A percentile compares a stretch with the other conserved stretches of the same genome.
These are phyloP conservation scores for Aspergillus ruber DNA, from an alignment of 2,329 filamentous ascomycete species.

Conservation along the genomic window DNA sequence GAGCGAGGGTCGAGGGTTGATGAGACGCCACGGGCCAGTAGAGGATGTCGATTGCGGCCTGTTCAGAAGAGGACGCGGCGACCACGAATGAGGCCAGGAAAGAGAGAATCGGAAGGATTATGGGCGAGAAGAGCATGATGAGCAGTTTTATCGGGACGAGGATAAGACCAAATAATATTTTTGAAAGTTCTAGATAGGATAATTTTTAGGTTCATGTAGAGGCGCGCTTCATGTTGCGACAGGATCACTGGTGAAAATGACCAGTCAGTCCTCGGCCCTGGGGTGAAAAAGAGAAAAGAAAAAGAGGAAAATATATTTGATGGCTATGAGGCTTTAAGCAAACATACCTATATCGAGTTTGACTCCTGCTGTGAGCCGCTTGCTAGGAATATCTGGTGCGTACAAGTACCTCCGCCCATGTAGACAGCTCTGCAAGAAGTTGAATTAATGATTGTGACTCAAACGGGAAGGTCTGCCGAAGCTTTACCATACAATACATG, in stretches of 20 bases:
- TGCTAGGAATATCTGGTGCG: too few species aligned
- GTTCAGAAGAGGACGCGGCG: conserved; percentile 11
- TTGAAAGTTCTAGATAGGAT: neutral
- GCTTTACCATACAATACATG: neutral
- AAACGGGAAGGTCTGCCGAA: neutral
- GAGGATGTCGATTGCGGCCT: conserved; percentile 27
- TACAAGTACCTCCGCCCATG: too few species aligned
- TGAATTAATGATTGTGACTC: neutral
- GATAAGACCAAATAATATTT: neutral
- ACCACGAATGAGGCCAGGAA: conserved; percentile 10
- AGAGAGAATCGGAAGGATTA: conserved; percentile 8
- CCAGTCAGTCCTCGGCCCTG: neutral
- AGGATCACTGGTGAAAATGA: neutral
- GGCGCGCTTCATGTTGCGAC: neutral
- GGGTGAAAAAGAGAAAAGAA: neutral
- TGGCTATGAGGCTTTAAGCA: neutral
- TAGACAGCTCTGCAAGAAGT: too few species aligned
- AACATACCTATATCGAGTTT: neutral
- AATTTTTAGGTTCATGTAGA: neutral
- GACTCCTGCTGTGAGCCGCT: too few species aligned
- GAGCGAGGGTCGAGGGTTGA: conserved; percentile 32
- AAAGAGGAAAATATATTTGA: neutral
- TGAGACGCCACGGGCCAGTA: conserved; percentile 31
- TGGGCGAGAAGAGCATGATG: neutral
- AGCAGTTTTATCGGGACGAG: neutral